Base-by-base conservation (phyloP, 768 basidiomycete genomes). In the Pisolithus microcarpus region DNA sequence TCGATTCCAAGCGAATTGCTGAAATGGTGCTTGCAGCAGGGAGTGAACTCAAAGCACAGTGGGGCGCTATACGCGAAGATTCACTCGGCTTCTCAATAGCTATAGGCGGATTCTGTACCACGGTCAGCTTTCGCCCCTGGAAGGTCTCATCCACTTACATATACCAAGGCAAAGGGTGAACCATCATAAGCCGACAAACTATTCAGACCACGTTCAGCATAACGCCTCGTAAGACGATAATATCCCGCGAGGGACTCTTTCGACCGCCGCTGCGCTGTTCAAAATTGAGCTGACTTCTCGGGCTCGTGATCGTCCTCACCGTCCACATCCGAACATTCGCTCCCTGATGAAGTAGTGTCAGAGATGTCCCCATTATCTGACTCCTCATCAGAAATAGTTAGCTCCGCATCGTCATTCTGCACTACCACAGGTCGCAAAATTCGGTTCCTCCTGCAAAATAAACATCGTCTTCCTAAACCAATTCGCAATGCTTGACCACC, bases 301-400 rank as follows among this genome's bases (percentile, higher is more conserved):
- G 31, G 13, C 45, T 26, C 19, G 18, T 5, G 2, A 26, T n/a
- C 24, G 2, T 38, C 58, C 60, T 42, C 39, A 65, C 65, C 48
- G 42, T 46, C 73, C 76, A 46, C 70, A 68, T 62, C 70, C 70
- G 77, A 74, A 42, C 60, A 62, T 21, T 72, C 69, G 46, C 69
- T 74, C 16, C 65, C 66, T 18, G 59, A 67, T 9, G 70, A 66
- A 43, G 52, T 56, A 7, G 65, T 70, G 43, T 84, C 84, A 2
- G 81, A 85, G 45, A 86, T 61, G 59, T 84, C 85, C 21, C 79
- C 81, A 55, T 87, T 70, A 56, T 91, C 90, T 2, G 89, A 91
- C 65, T 91, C 89, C 55, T 90, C 88, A 46, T 81, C 84, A 8
- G 78, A 80, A 59, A 82, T 73, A 48, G 71, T 74, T 16, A 69